Evolutionary conservation across 208 protist genomes (phyloP).

Genomic region (Phytomonas francai): DNA sequence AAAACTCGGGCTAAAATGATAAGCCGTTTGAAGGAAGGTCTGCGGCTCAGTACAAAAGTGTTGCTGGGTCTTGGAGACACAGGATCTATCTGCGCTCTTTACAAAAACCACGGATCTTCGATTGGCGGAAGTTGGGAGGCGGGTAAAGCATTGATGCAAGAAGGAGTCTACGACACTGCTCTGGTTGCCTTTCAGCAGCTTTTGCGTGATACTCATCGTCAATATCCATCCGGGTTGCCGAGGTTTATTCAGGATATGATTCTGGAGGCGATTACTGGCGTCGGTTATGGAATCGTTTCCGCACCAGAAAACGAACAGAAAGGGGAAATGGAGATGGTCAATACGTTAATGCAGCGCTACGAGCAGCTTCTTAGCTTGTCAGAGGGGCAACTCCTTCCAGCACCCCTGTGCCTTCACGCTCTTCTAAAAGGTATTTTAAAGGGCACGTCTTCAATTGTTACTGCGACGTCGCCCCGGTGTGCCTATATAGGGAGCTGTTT

Average conservation of each 20-base stretch:
- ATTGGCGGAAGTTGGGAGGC: conserved; percentile 70
- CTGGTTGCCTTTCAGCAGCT: conserved; percentile 31
- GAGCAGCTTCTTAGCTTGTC: background rate
- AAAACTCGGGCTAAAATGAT: background rate
- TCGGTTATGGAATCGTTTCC: background rate
- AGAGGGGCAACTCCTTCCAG: background rate
- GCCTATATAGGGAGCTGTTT: background rate
- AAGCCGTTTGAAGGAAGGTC: conserved; percentile 29
- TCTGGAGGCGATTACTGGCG: conserved; percentile 6
- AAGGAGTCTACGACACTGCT: conserved; percentile 32
- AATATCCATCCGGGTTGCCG: background rate
- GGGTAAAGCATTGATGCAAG: conserved; percentile 33
- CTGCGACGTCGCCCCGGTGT: background rate
- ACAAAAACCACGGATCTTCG: conserved; percentile 22
- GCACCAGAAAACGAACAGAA: background rate
- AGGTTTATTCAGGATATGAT: conserved; percentile 2
- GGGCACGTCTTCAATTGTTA: background rate
- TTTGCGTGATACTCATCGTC: conserved; percentile 11
- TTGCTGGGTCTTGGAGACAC: conserved; percentile 31
- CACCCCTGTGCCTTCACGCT: background rate
- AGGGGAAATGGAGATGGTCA: background rate
- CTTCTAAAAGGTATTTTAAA: background rate
- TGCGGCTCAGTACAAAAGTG: conserved; percentile 60
- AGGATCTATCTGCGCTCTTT: conserved; percentile 26
- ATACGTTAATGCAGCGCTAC: background rate